Conservation (phyloP, 495 filamentous ascomycete genomes). For the Copromyces sp. region DNA sequence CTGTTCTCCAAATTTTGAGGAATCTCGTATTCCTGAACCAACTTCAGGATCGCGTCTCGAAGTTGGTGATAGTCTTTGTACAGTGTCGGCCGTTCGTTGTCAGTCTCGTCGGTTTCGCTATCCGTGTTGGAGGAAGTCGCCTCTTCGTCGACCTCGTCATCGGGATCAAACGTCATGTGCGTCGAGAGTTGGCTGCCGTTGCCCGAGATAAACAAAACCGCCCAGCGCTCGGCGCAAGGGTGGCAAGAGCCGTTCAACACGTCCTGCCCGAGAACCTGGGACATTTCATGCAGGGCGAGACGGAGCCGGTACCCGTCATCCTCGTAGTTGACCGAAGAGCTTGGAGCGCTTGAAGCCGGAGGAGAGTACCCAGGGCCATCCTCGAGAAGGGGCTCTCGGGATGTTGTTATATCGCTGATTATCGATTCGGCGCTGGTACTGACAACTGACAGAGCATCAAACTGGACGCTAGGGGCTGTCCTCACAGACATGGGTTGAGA, state of each 20-base stretch:
- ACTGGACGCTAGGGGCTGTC: slow-evolving; percentile 31
- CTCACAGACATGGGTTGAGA: slow-evolving; percentile 38
- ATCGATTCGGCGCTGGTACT: slow-evolving; percentile 59
- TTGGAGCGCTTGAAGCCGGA: slow-evolving; percentile 26
- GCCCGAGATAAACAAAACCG: slow-evolving; percentile 63
- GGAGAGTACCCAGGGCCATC: slow-evolving; percentile 35
- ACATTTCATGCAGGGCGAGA: slow-evolving; percentile 56
- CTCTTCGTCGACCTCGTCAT: slow-evolving; percentile 54
- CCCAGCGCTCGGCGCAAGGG: slow-evolving; percentile 64
- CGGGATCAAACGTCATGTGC: slow-evolving; percentile 61
- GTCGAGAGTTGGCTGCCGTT: slow-evolving; percentile 59
- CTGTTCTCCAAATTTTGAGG: slow-evolving; percentile 48
- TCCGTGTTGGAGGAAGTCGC: slow-evolving; percentile 49
- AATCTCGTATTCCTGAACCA: slow-evolving; percentile 72
- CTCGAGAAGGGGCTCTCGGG: slow-evolving; percentile 53
- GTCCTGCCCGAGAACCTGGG: slow-evolving; percentile 48
- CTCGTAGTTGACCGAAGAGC: slow-evolving; percentile 30
- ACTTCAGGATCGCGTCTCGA: slow-evolving; percentile 68
- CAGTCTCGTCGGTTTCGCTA: slow-evolving; percentile 53
- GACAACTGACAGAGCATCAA: slow-evolving; percentile 50
- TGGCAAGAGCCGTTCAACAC: slow-evolving; percentile 52
- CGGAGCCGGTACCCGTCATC: slow-evolving; percentile 46
- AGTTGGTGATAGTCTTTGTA: slow-evolving; percentile 77
- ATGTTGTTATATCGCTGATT: slow-evolving; percentile 56
- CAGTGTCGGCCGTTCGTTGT: slow-evolving; percentile 53